phyloP scores from a whole-genome alignment of 495 filamentous ascomycete species.

The Chaetomium tenue region DNA sequence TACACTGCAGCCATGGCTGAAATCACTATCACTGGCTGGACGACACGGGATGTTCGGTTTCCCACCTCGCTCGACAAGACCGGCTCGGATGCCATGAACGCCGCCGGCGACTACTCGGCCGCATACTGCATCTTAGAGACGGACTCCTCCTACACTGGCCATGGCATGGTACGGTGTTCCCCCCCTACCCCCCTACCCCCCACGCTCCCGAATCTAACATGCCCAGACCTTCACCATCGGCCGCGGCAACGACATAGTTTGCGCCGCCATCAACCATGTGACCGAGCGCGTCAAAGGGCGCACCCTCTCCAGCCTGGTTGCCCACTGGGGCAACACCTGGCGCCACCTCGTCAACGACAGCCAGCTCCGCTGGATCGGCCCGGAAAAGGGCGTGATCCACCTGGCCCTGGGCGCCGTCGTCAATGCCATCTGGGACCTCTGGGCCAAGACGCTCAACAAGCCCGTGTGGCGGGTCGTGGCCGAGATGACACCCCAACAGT shows the following conservation, averaged over 20 bases:
- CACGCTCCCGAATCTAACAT: conserved; percentile 3
- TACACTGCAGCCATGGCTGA: conserved; percentile 41
- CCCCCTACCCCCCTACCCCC: not conserved
- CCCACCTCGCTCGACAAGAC: conserved; percentile 93
- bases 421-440: conserved; percentile 93
- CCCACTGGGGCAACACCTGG: conserved; percentile 87
- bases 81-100: conserved; percentile 96
- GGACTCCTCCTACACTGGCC: conserved; percentile 67
- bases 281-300: conserved; percentile 69
- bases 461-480: conserved; percentile 89
- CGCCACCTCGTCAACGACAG: conserved; percentile 85
- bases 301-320: conserved; percentile 70
- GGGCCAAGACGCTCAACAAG: conserved; percentile 82
- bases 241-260: conserved; percentile 92
- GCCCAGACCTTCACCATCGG: conserved; percentile 90
- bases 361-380: conserved; percentile 91
- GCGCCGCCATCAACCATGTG: conserved; percentile 74
- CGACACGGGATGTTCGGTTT: conserved; percentile 85
- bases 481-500: conserved; percentile 84
- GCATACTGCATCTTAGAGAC: conserved; percentile 92
- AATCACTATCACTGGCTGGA: conserved; percentile 78
- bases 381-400: conserved; percentile 94
- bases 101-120: conserved; percentile 86
- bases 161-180: conserved; percentile 70
- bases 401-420: conserved; percentile 86